Evolutionary conservation across 306 rosid genomes (phyloP), one percentile per base, ranked within the genome.

Genomic region (Cucumis cinereus): DNA sequence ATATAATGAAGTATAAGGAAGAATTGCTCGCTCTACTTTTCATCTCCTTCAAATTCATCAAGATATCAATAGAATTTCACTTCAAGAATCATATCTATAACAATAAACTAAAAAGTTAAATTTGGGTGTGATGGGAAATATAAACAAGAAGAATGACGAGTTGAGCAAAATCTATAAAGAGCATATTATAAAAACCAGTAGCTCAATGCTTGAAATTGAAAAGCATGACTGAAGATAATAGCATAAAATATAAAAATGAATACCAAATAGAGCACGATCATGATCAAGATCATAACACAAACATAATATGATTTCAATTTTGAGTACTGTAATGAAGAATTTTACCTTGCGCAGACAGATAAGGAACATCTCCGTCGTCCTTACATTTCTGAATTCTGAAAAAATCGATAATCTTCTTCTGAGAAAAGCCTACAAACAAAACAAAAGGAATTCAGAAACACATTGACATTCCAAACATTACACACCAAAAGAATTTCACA

Each of bases 351-450:
- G 82, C 66, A 67, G 90, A 75, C 9, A 81, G 45, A 53, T 61
- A 74, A 16, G 75, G 76, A 66, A 53, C 75, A 10, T 71, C 66
- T 22, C 6, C 61, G 47, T 70, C 61, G 54, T 70, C 82, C 52
- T 56, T 55, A 54, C 83, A 50, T 80, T 84, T 83, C 83, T 80
- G 83, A 85, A 92, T 86, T 82, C 93, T 83, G 56, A 92, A 90
- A 80, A 92, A 92, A 87, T 92, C 88, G 11, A 85, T 69, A 40
- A 92, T 83, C 85, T 81, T 92, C 81, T 78, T 90, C 86, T 90
- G 96, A 22, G 97, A 84, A 43, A 92, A 82, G 79, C 88, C 97
- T 92, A 72, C 20, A 76, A 55, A 26, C 13, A 58, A 10, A 70
- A 43, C 6, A 61, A 58, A 76, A 55, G 69, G 52, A 56, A 30